Evolutionary conservation across 805 yeast species (phyloP).

Genomic region (Candida michaelii): DNA sequence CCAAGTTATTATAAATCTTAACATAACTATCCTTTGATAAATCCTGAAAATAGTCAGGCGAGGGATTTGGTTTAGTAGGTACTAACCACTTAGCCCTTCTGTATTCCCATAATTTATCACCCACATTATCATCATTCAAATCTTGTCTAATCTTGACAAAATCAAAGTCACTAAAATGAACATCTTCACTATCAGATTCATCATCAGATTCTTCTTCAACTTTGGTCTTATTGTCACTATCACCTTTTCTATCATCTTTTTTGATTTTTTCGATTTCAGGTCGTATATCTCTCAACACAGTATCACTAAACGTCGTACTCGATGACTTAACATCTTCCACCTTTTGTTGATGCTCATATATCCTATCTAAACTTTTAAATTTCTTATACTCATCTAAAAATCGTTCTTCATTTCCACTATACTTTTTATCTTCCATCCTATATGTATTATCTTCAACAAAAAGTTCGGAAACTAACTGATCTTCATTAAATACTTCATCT

Average conservation of each 20-base stretch:
- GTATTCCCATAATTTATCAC: conserved; percentile 65
- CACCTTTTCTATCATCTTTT: neutral
- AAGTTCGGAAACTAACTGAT: conserved; percentile 50
- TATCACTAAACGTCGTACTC: conserved; percentile 13
- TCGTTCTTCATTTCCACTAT: conserved; percentile 28
- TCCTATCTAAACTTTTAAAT: conserved; percentile 31
- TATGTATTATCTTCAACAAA: conserved; percentile 44
- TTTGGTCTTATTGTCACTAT: conserved; percentile 16
- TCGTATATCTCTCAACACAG: neutral
- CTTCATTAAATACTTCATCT: conserved; percentile 49
- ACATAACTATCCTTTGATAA: conserved; percentile 53
- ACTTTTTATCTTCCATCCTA: conserved; percentile 25
- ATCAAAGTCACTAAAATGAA: conserved; percentile 25
- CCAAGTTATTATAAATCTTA: conserved; percentile 65
- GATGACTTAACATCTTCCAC: conserved; percentile 15
- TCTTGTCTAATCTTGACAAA: conserved; percentile 28
- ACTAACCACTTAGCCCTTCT: conserved; percentile 68
- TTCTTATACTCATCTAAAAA: conserved; percentile 34
- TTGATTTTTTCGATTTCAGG: neutral
- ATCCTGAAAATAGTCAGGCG: conserved; percentile 22
- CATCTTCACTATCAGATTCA: conserved; percentile 3
- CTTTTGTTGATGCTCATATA: conserved; percentile 23
- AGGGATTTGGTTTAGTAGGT: neutral
- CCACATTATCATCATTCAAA: conserved; percentile 27
- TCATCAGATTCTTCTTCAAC: conserved; percentile 6